phyloP scores from a whole-genome alignment of 2,329 filamentous ascomycete genomes.

The Fusarium sp. region DNA sequence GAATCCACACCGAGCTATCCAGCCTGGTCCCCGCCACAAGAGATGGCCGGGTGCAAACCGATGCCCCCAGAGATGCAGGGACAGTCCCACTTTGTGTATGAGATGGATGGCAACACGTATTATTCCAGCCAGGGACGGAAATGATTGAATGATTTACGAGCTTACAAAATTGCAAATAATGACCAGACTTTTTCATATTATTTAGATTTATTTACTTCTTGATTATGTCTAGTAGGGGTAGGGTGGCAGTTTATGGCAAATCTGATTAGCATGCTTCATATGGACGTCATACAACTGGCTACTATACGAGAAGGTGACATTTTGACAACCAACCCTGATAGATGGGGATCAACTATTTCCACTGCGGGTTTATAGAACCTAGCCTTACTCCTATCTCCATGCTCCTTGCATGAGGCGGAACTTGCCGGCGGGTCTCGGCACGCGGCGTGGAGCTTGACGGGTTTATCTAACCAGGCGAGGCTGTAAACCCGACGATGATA shows the following conservation, averaged over 20 bases:
- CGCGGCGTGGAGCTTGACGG: background rate
- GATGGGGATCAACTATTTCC: background rate
- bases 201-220: too few relatives aligned
- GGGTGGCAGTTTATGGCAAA: background rate
- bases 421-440: background rate
- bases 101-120: too few relatives aligned
- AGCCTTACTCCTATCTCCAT: background rate
- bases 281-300: background rate
- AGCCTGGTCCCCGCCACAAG: too few relatives aligned
- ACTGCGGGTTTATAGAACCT: background rate
- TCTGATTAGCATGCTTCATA: background rate
- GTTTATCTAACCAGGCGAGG: background rate
- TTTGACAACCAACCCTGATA: background rate
- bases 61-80: too few relatives aligned
- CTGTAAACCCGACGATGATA: slow-evolving; percentile 2
- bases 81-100: too few relatives aligned
- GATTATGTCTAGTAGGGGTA: too few relatives aligned
- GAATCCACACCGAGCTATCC: too few relatives aligned
- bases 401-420: background rate
- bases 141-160: too few relatives aligned
- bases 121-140: too few relatives aligned
- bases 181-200: too few relatives aligned
- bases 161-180: too few relatives aligned
- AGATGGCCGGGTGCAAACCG: too few relatives aligned
- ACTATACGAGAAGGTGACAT: background rate